Conservation (phyloP, 2,329 filamentous ascomycete genomes). For the Aureobasidium sp. region DNA sequence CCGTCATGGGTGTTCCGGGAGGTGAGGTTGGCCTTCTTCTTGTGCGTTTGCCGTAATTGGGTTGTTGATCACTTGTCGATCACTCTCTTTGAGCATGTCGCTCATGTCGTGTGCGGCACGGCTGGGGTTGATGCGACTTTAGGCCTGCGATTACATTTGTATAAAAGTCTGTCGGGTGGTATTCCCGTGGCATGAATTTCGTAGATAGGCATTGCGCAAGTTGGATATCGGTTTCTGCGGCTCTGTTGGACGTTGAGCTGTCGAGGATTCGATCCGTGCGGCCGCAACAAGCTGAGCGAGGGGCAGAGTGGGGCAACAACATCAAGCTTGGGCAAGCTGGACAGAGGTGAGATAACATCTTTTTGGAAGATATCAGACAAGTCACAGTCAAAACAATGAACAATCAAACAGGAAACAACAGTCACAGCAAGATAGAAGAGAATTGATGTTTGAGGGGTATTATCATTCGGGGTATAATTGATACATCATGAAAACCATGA, state of each 20-base stretch:
- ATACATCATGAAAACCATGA: constrained; percentile 7
- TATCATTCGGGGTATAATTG: constrained; percentile 1
- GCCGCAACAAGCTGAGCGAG: background rate
- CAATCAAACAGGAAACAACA: too few species aligned
- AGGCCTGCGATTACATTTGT: too few species aligned
- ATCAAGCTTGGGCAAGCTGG: background rate
- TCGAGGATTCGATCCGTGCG: background rate
- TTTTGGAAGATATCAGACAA: too few species aligned
- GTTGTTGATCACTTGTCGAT: background rate
- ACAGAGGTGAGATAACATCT: background rate
- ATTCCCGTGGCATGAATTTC: too few species aligned
- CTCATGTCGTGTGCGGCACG: background rate
- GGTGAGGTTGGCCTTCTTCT: background rate
- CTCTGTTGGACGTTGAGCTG: background rate
- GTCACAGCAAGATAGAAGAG: background rate
- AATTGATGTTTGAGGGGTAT: background rate
- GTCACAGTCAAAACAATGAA: background rate
- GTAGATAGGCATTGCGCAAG: background rate
- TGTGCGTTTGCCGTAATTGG: background rate
- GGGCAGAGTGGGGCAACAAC: background rate
- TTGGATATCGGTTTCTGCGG: background rate
- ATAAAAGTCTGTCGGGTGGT: background rate
- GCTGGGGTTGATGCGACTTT: background rate
- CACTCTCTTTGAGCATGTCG: background rate
- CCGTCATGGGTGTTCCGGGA: background rate